These are phyloP conservation scores for Penicillium paneum DNA, from an alignment of 2,329 filamentous ascomycete genomes.

Conservation along the genomic window DNA sequence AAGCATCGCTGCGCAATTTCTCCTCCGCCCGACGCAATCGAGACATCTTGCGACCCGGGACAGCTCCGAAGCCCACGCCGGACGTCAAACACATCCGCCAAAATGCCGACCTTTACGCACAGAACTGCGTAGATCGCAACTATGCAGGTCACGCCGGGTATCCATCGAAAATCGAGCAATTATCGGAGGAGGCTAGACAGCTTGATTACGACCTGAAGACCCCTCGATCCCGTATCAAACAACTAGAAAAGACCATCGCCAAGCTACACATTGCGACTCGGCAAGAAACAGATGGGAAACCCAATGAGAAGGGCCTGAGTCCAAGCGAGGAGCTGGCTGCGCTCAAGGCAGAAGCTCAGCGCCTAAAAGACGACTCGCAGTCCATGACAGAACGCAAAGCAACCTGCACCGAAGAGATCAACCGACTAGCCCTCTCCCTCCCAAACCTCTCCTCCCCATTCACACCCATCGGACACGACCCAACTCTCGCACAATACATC, in stretches of 20 bases:
- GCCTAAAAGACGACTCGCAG: constrained; percentile 37
- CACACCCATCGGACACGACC: constrained; percentile 68
- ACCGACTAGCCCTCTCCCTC: constrained; percentile 69
- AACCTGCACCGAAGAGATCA: constrained; percentile 58
- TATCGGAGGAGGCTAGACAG: constrained; percentile 37
- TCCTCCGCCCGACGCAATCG: constrained; percentile 20
- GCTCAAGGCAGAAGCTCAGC: constrained; percentile 39
- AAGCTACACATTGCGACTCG: constrained; percentile 30
- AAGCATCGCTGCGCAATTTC: constrained; percentile 20
- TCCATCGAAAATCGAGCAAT: constrained; percentile 51
- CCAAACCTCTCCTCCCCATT: constrained; percentile 79
- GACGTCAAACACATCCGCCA: constrained; percentile 89
- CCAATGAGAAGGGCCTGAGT: neutral
- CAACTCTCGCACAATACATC: constrained; percentile 70
- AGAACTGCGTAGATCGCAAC: constrained; percentile 82
- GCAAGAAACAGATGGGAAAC: constrained; percentile 12
- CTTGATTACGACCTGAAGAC: constrained; percentile 41
- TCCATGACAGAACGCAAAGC: constrained; percentile 32
- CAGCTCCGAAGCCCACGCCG: constrained; percentile 73
- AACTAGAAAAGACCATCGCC: constrained; percentile 43
- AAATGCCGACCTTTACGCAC: constrained; percentile 73
- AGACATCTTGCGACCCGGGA: constrained; percentile 55
- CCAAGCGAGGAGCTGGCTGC: constrained; percentile 23
- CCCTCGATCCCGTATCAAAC: constrained; percentile 44
- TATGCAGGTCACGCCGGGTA: constrained; percentile 59